A percentile compares a stretch with the other conserved stretches of the same genome.
Evolutionary conservation across 805 yeast species (phyloP).

Genomic region (Saturnispora sekii): DNA sequence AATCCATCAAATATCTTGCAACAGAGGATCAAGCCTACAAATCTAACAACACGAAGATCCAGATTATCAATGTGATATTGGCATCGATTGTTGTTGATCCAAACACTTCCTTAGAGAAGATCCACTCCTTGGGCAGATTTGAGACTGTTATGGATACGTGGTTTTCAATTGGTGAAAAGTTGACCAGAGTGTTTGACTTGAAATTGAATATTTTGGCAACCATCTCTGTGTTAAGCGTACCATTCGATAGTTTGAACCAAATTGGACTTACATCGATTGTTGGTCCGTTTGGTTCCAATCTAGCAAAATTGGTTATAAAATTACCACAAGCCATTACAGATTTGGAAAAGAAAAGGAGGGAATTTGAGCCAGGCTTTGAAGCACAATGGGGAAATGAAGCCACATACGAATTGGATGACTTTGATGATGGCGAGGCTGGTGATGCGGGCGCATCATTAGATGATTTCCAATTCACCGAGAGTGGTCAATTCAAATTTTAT

Average conservation of each 20-base stretch:
- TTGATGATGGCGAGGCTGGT: conserved; percentile 19
- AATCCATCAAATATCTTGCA: conserved; percentile 32
- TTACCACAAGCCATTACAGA: conserved; percentile 65
- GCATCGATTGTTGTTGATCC: conserved; percentile 59
- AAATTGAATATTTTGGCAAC: conserved; percentile 66
- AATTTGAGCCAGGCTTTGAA: conserved; percentile 32
- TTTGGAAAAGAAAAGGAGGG: conserved; percentile 53
- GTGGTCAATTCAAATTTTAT: conserved; percentile 22
- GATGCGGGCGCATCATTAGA: conserved; percentile 22
- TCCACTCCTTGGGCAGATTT: conserved; percentile 37
- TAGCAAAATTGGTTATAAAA: conserved; percentile 44
- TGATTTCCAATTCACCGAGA: conserved; percentile 25
- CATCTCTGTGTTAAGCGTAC: conserved; percentile 36
- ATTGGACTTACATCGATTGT: conserved; percentile 26
- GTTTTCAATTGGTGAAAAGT: conserved; percentile 47
- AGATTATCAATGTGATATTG: conserved; percentile 51
- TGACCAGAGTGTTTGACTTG: conserved; percentile 69
- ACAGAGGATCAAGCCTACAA: conserved; percentile 26
- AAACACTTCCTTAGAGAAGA: conserved; percentile 36
- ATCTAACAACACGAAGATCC: conserved; percentile 26
- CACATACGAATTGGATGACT: conserved; percentile 16
- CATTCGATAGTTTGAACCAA: conserved; percentile 13
- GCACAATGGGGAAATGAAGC: conserved; percentile 15
- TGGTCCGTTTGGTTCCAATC: conserved; percentile 40
- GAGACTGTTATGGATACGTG: conserved; percentile 52